phyloP scores from a whole-genome alignment of 2,329 filamentous ascomycete species.

The Colletotrichum gigasporum region DNA sequence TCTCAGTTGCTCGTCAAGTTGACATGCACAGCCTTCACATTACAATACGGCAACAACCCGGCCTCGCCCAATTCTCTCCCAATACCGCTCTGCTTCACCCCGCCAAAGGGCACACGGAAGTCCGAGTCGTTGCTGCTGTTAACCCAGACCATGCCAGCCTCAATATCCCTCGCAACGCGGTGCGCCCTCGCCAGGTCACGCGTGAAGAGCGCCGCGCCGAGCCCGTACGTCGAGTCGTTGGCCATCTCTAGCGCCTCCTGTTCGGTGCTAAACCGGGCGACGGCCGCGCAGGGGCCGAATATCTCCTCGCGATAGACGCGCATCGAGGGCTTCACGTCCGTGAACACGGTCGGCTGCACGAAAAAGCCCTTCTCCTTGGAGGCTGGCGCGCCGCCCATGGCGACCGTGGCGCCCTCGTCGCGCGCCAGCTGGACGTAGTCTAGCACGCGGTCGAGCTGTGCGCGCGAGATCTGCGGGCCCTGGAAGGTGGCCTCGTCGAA shows the following conservation, averaged over 20 bases:
- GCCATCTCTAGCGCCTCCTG: constrained; percentile 43
- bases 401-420: constrained; percentile 66
- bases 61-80: constrained; percentile 43
- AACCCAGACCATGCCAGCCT: constrained; percentile 60
- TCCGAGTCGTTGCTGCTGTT: constrained; percentile 46
- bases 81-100: constrained; percentile 44
- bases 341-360: constrained; percentile 40
- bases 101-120: constrained; percentile 42
- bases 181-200: constrained; percentile 56
- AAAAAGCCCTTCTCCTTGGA: constrained; percentile 55
- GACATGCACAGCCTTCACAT: constrained; percentile 41
- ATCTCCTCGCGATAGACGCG: constrained; percentile 41
- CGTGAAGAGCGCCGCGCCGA: constrained; percentile 66
- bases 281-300: constrained; percentile 41
- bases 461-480: constrained; percentile 73
- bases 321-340: constrained; percentile 38
- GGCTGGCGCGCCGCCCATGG: constrained; percentile 46
- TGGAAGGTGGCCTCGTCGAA: constrained; percentile 72
- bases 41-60: constrained; percentile 40
- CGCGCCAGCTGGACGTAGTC: constrained; percentile 73
- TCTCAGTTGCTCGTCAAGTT: constrained; percentile 34
- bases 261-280: constrained; percentile 42
- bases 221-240: constrained; percentile 61
- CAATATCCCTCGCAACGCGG: constrained; percentile 56
- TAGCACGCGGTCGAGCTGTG: constrained; percentile 72